These are phyloP conservation scores for Seminavis robusta DNA, from an alignment of 108 stramenopile genomes.

Conservation along the genomic window DNA sequence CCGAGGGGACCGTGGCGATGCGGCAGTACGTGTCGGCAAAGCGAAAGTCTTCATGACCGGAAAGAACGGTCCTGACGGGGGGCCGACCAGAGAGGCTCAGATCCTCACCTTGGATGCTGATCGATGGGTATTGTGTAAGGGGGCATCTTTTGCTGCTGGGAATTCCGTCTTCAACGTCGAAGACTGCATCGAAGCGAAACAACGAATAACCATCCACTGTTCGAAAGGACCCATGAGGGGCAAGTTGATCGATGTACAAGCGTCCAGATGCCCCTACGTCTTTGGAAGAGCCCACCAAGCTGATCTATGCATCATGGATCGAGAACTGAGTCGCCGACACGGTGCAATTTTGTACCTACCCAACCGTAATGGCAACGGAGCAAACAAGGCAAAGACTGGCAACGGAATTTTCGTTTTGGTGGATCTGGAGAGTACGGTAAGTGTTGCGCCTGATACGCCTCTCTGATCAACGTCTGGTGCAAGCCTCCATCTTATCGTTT, in stretches of 20 bases:
- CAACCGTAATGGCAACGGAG: conserved; percentile 20
- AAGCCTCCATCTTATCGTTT: background rate
- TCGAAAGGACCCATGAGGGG: conserved; percentile 88
- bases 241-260: conserved; percentile 77
- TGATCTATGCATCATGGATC: conserved; percentile 88
- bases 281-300: conserved; percentile 90
- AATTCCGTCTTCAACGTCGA: conserved; percentile 89
- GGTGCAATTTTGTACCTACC: conserved; percentile 78
- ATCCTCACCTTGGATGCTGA: conserved; percentile 83
- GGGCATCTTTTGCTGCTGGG: conserved; percentile 85
- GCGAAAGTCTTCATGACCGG: conserved; percentile 64
- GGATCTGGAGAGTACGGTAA: conserved; percentile 88
- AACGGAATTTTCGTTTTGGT: conserved; percentile 68
- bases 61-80: conserved; percentile 37
- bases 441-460: conserved; percentile 10
- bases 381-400: conserved; percentile 1
- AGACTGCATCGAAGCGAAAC: conserved; percentile 77
- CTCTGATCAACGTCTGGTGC: background rate
- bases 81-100: conserved; percentile 56
- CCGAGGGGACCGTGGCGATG: conserved; percentile 84
- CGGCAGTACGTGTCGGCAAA: conserved; percentile 83
- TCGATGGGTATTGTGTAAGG: conserved; percentile 81
- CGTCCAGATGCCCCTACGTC: conserved; percentile 75
- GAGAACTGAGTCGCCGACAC: conserved; percentile 83
- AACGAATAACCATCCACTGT: conserved; percentile 84